Percentiles rank a stretch among this genome's conserved stretches.
Conservation (phyloP, 177 flowering plant species). For the Vitis hybrid region DNA sequence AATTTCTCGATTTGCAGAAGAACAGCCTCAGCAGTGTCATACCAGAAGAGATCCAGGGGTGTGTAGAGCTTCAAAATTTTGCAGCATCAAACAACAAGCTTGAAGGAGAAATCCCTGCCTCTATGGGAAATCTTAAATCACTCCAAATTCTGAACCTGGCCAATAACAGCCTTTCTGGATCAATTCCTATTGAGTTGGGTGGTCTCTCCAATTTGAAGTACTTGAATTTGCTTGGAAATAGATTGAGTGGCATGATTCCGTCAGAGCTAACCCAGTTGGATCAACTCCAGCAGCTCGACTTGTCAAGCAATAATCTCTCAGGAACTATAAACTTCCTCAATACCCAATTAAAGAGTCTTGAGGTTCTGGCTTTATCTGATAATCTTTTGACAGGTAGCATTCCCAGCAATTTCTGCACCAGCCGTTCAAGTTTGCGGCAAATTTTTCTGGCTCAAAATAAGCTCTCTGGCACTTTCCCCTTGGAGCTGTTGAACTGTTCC, state of each 20-base stretch:
- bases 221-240: constrained; percentile 77
- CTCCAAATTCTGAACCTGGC: constrained; percentile 66
- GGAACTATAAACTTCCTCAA: constrained; percentile 48
- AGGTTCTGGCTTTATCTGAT: constrained; percentile 53
- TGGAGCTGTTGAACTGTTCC: constrained; percentile 49
- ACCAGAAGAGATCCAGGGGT: constrained; percentile 57
- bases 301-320: constrained; percentile 66
- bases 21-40: constrained; percentile 62
- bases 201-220: constrained; percentile 53
- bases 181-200: constrained; percentile 56
- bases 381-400: constrained; percentile 56
- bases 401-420: constrained; percentile 47
- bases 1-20: constrained; percentile 63
- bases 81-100: constrained; percentile 70
- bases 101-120: constrained; percentile 60
- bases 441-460: constrained; percentile 54
- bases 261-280: constrained; percentile 48
- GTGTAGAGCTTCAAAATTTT: constrained; percentile 55
- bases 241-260: constrained; percentile 61
- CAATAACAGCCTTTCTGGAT: constrained; percentile 73
- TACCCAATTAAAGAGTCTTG: constrained; percentile 41
- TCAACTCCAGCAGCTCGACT: constrained; percentile 60
- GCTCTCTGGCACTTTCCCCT: constrained; percentile 70
- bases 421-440: constrained; percentile 44
- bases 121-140: constrained; percentile 47